These are phyloP conservation scores for Aspergillus indologenus DNA, from an alignment of 495 filamentous ascomycete species.

Conservation along the genomic window DNA sequence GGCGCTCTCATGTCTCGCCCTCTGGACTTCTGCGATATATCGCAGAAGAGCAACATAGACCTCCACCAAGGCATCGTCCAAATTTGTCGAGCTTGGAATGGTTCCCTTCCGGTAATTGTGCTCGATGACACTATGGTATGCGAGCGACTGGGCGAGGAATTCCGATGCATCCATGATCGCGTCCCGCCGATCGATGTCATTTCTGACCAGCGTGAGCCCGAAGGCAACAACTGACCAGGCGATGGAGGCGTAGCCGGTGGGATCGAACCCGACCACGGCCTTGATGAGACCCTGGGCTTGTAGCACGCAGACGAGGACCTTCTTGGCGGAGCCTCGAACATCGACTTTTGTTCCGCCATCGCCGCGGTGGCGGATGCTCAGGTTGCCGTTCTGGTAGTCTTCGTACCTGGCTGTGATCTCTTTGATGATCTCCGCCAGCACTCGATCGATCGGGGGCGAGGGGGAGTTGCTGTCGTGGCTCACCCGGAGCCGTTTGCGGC, in stretches of 20 bases:
- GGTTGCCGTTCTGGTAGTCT: background rate
- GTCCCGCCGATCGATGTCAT: conserved; percentile 4
- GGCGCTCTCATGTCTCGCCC: background rate
- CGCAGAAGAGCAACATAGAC: conserved; percentile 2
- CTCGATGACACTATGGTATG: conserved; percentile 7
- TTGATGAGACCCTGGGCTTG: background rate
- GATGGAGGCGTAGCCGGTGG: background rate
- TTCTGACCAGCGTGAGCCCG: conserved; percentile 4
- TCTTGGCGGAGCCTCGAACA: background rate
- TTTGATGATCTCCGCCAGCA: background rate
- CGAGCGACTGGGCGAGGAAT: conserved; percentile 1
- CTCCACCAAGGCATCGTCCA: background rate
- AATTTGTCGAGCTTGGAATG: background rate
- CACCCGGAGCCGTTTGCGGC: background rate
- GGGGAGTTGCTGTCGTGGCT: background rate
- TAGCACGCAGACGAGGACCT: background rate
- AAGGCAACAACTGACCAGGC: conserved; percentile 5
- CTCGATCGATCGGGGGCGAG: background rate
- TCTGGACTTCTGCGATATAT: conserved; percentile 1
- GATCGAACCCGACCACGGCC: background rate
- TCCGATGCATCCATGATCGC: conserved; percentile 5
- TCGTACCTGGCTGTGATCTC: background rate
- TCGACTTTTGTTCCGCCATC: background rate
- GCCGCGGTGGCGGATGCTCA: background rate
- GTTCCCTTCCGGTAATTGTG: background rate